Base-by-base conservation (phyloP, 306 rosid species). In the Amphicarpaea edgeworthii region DNA sequence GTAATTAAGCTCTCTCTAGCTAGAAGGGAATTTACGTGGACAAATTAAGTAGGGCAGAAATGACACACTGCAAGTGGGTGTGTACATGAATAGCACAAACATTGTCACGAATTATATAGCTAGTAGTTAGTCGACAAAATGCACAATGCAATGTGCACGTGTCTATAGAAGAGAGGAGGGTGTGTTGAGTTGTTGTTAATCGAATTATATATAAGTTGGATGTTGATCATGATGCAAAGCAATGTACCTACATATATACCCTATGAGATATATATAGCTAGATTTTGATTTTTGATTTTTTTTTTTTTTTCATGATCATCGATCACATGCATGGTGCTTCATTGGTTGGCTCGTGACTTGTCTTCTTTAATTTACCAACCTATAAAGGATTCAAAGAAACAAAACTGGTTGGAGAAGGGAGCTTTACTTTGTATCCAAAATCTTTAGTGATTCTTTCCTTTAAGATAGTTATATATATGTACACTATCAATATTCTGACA, bases 161-260 rank as follows among this genome's bases (percentile, higher is more conserved):
- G 85, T 84, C 78, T 20, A 16, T 0, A 38, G 4, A 69, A 68
- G 72, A 73, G 43, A 14, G 64, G 15, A 16, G 43, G 55, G 30
- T 12, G 79, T 42, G 77, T 41, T 51, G 51, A 79, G 64, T n/a
- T n/a, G n/a, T n/a, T n/a, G n/a, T n/a, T n/a, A 55, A 42, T 79
- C 61, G 79, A 79, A 55, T 73, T 54, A n/a, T n/a, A n/a, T n/a
- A n/a, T n/a, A 42, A 9, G 17, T 5, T 1, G 58, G 58, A 61
- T 60, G 53, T 79, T 73, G 79, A n/a, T n/a, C n/a, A n/a, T n/a
- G n/a, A 80, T 73, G 79, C 84, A 80, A 73, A 80, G 84, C 51
- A 32, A 72, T n/a, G n/a, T n/a, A n/a, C 53, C 62, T 64, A 30
- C 17, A 20, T 37, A 15, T 34, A 62, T 32, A n/a, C 23, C 47